Evolutionary conservation across 441 rosid genomes (phyloP).

Genomic region (Mallotus repandus): DNA sequence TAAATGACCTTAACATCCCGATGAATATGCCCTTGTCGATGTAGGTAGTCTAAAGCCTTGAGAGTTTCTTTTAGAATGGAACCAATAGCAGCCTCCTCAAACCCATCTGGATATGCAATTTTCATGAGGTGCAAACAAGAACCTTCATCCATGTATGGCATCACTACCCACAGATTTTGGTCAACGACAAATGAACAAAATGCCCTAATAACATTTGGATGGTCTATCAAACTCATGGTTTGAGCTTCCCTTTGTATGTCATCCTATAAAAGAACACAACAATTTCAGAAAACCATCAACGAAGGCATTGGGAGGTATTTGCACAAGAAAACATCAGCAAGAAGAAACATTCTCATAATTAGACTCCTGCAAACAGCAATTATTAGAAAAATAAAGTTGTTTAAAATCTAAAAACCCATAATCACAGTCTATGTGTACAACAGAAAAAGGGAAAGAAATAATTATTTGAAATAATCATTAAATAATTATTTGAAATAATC

Average conservation of each 20-base stretch:
- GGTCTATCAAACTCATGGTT: conserved; percentile 96
- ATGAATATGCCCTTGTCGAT: conserved; percentile 96
- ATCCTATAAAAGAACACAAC: conserved; percentile 54
- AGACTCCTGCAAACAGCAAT: background rate
- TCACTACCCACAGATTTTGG: conserved; percentile 89
- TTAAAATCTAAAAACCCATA: background rate
- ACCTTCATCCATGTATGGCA: conserved; percentile 99
- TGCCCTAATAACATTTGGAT: conserved; percentile 88
- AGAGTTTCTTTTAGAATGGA: conserved; percentile 93
- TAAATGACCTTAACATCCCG: conserved; percentile 89
- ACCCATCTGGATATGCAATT: conserved; percentile 89
- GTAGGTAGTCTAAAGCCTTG: conserved; percentile 94
- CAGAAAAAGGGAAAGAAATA: background rate
- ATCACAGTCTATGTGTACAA: background rate
- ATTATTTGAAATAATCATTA: background rate
- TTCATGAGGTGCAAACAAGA: conserved; percentile 98
- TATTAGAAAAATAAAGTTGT: background rate
- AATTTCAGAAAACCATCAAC: conserved; percentile 14
- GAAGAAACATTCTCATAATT: background rate
- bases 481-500: too few species aligned
- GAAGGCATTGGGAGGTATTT: background rate
- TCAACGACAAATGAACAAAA: conserved; percentile 94
- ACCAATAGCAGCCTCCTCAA: conserved; percentile 91
- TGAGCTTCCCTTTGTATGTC: conserved; percentile 92
- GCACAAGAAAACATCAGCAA: background rate